Evolutionary conservation across 208 protist genomes (phyloP), one percentile per base, ranked within the genome.

Genomic region (Leishmania martiniquensis): DNA sequence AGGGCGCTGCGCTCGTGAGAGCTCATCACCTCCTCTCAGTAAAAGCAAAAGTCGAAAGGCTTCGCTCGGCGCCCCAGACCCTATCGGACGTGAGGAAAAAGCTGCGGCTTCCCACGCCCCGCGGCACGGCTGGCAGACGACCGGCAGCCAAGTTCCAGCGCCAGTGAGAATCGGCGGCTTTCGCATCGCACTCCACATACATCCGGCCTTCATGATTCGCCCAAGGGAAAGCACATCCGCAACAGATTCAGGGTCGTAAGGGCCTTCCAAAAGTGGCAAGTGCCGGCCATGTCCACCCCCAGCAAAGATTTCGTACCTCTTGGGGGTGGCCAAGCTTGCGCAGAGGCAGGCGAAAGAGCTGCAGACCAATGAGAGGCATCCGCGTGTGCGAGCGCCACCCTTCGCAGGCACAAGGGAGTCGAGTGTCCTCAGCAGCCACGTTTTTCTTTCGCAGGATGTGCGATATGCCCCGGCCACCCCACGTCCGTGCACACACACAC

Each of bases 361-460:
- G 62, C 62, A 67, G 2, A 3, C 29, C 20, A 6, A 67, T 4
- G 2, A 67, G 60, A 37, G n/a, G 62, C 29, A 67, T 13, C 62
- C 13, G 34, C 62, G 29, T 34, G 12, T 60, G 55, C 32, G 25
- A 5, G 2, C n/a, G 9, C 7, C 10, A 6, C 13, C 32, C n/a
- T 15, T n/a, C 10, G 9, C 55, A 60, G 6, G 7, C 7, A n/a
- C n/a, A n/a, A n/a, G n/a, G 55, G 55, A 7, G 55, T 12, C n/a
- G 55, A 60, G 55, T 60, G 55, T 34, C 55, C 55, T 34, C 55
- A n/a, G n/a, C n/a, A n/a, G n/a, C n/a, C n/a, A n/a, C n/a, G n/a
- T n/a, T n/a, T n/a, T n/a, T n/a, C n/a, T n/a, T n/a, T n/a, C n/a
- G n/a, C n/a, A n/a, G n/a, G n/a, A n/a, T n/a, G n/a, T n/a, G n/a